A percentile compares a stretch with the other conserved stretches of the same genome.
These are phyloP conservation scores for Aspergillus chevalieri DNA, from an alignment of 2,329 filamentous ascomycete species.

Conservation along the genomic window DNA sequence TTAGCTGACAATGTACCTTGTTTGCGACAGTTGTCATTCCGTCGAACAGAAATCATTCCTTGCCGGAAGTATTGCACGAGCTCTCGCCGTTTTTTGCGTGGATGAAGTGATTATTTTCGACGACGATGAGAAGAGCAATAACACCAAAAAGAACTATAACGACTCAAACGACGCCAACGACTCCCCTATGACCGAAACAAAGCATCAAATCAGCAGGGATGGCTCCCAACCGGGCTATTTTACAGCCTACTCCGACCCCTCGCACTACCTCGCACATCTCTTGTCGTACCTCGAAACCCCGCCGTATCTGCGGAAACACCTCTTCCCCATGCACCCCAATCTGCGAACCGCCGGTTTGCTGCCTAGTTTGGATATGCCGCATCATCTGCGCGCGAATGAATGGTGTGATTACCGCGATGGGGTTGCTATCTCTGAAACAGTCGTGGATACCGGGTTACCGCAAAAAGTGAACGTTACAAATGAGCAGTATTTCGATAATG, in stretches of 20 bases:
- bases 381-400: constrained; percentile 69
- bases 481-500: constrained; percentile 58
- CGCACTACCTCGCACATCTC: constrained; percentile 72
- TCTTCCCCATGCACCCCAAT: constrained; percentile 76
- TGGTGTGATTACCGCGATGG: constrained; percentile 78
- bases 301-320: constrained; percentile 67
- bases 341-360: constrained; percentile 66
- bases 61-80: constrained; percentile 71
- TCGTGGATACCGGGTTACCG: constrained; percentile 47
- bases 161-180: constrained; percentile 34
- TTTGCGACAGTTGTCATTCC: constrained; percentile 54
- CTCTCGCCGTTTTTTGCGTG: constrained; percentile 73
- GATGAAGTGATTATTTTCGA: constrained; percentile 81
- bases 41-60: constrained; percentile 69
- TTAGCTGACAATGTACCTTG: neutral
- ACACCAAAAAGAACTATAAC: constrained; percentile 45
- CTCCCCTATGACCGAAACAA: constrained; percentile 16
- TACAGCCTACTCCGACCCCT: constrained; percentile 67
- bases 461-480: constrained; percentile 49
- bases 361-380: constrained; percentile 76
- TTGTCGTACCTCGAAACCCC: constrained; percentile 79
- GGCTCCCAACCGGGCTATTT: constrained; percentile 24
- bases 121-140: constrained; percentile 49
- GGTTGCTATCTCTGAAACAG: constrained; percentile 51
- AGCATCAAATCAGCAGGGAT: constrained; percentile 4